phyloP scores from a whole-genome alignment of 352 stramenopile species.

The Globisporangium paroecandrum region DNA sequence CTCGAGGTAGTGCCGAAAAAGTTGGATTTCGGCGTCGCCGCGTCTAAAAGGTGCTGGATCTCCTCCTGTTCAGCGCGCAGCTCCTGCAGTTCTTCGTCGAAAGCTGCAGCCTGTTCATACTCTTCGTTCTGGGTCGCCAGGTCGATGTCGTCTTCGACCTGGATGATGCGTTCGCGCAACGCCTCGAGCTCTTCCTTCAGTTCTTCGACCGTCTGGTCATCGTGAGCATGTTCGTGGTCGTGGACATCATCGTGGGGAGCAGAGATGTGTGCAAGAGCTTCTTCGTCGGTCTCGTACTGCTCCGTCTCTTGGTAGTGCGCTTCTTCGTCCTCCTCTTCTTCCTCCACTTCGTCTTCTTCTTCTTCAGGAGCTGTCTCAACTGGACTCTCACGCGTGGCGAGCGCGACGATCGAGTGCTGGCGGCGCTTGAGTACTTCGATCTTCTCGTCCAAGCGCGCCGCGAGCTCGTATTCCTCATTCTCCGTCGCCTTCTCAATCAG shows the following conservation, averaged over 20 bases:
- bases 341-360: slow-evolving; percentile 24
- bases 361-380: slow-evolving; percentile 12
- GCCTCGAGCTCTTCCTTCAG: slow-evolving; percentile 39
- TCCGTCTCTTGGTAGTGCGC: slow-evolving; percentile 21
- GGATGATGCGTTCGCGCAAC: slow-evolving; percentile 44
- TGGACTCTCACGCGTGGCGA: slow-evolving; percentile 18
- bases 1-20: neutral
- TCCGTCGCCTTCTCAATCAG: slow-evolving; percentile 76
- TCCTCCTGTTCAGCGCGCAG: slow-evolving; percentile 50
- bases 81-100: slow-evolving; percentile 66
- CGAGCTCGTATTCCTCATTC: slow-evolving; percentile 79
- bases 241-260: neutral
- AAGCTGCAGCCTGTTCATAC: slow-evolving; percentile 50
- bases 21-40: neutral
- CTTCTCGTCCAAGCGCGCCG: slow-evolving; percentile 71
- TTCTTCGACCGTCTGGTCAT: slow-evolving; percentile 28
- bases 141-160: slow-evolving; percentile 66
- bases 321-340: slow-evolving; percentile 28
- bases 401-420: slow-evolving; percentile 38
- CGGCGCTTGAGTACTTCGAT: slow-evolving; percentile 57
- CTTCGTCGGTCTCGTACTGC: slow-evolving; percentile 9
- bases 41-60: slow-evolving; percentile 32
- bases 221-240: neutral
- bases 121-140: slow-evolving; percentile 66
- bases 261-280: neutral